These are phyloP conservation scores for Xylaria sp. DNA, from an alignment of 2,329 filamentous ascomycete species.

Conservation along the genomic window DNA sequence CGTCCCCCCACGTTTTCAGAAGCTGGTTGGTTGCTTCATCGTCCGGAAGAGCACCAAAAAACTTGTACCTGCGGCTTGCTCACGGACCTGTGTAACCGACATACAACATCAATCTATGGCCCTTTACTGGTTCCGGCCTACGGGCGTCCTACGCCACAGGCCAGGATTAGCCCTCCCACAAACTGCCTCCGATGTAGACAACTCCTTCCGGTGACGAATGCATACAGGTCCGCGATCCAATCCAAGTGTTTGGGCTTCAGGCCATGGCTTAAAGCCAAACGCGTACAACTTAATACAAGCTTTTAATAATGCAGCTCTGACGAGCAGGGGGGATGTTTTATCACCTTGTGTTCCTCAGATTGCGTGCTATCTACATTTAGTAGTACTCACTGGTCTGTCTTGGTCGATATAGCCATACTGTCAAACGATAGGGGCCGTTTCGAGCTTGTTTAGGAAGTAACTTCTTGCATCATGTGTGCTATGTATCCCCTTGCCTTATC, in stretches of 20 bases:
- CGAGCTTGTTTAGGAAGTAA: slow-evolving; percentile 18
- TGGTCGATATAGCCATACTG: not conserved
- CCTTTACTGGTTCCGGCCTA: not conserved
- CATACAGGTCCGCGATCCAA: slow-evolving; percentile 18
- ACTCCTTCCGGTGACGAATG: slow-evolving; percentile 22
- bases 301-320: slow-evolving; percentile 1
- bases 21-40: slow-evolving; percentile 1
- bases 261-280: not conserved
- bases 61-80: slow-evolving; percentile 23
- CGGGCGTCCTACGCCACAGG: slow-evolving; percentile 3
- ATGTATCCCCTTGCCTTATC: slow-evolving; percentile 21
- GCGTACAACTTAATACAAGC: not conserved
- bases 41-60: slow-evolving; percentile 25
- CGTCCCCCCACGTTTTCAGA: not conserved
- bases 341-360: slow-evolving; percentile 7
- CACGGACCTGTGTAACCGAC: slow-evolving; percentile 13
- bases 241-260: slow-evolving; percentile 6
- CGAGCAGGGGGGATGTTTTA: not conserved
- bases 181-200: slow-evolving; percentile 10
- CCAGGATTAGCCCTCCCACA: not conserved
- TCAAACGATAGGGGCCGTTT: not conserved
- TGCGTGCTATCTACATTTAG: not conserved
- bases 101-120: slow-evolving; percentile 1
- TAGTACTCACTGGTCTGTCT: not conserved
- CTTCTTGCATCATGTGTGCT: slow-evolving; percentile 1